These are phyloP conservation scores for Pseudozyma sp. DNA, from an alignment of 1,284 basidiomycete genomes.

Conservation along the genomic window DNA sequence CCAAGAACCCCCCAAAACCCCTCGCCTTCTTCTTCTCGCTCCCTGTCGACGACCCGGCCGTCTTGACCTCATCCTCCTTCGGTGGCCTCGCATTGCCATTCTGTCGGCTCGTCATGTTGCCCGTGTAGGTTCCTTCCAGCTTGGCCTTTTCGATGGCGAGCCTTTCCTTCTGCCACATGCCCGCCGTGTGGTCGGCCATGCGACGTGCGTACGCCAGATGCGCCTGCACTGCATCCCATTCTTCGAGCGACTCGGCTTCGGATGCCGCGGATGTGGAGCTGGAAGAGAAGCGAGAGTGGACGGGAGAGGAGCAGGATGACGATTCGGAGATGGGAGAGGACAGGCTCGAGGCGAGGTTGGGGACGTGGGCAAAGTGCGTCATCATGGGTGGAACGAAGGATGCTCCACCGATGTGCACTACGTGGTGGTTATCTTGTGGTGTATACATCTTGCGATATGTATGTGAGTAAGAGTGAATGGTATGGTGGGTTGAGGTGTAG, in stretches of 20 bases:
- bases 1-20: slow-evolving; percentile 4
- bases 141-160: slow-evolving; percentile 49
- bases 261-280: slow-evolving; percentile 22
- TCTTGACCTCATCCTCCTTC: neutral
- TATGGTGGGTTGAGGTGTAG: too few relatives aligned
- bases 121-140: slow-evolving; percentile 41
- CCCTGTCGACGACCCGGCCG: too few relatives aligned
- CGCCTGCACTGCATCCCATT: slow-evolving; percentile 39
- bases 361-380: slow-evolving; percentile 30
- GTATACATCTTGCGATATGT: slow-evolving; percentile 20
- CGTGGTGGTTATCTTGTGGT: slow-evolving; percentile 25
- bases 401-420: slow-evolving; percentile 40
- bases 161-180: slow-evolving; percentile 49
- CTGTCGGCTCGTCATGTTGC: slow-evolving; percentile 30
- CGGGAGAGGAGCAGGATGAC: slow-evolving; percentile 32
- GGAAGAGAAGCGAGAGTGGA: slow-evolving; percentile 31
- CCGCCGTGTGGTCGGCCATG: slow-evolving; percentile 36
- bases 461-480: too few relatives aligned
- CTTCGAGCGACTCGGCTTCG: slow-evolving; percentile 18
- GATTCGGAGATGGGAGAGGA: slow-evolving; percentile 32
- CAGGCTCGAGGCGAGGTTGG: slow-evolving; percentile 18
- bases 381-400: slow-evolving; percentile 39
- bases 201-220: slow-evolving; percentile 33
- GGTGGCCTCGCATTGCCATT: slow-evolving; percentile 43
- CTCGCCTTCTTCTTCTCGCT: slow-evolving; percentile 10